Evolutionary conservation across 805 yeast genomes (phyloP).

Genomic region (Lipomyces starkeyi): DNA sequence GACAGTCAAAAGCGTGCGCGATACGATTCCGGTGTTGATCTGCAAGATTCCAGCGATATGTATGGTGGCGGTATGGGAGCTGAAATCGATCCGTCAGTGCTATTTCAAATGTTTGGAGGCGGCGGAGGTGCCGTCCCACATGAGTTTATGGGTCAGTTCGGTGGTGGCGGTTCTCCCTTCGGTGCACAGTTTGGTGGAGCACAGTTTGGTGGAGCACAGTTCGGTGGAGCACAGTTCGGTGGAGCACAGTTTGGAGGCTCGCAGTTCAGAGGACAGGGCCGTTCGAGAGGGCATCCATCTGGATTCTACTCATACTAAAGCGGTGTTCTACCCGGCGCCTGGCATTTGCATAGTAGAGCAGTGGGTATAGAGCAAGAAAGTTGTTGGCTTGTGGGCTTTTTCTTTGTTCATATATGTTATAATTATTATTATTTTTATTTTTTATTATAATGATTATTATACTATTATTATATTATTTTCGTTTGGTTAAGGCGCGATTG

Average conservation of each 20-base stretch:
- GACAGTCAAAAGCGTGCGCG: constrained; percentile 87
- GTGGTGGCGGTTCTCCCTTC: constrained; percentile 34
- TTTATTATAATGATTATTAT: background rate
- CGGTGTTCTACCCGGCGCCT: background rate
- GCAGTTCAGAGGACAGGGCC: constrained; percentile 32
- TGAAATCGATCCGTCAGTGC: constrained; percentile 49
- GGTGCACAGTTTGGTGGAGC: constrained; percentile 23
- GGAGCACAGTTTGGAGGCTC: constrained; percentile 30
- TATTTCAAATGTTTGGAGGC: constrained; percentile 51
- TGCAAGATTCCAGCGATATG: constrained; percentile 61
- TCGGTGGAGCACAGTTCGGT: constrained; percentile 24
- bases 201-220: constrained; percentile 33
- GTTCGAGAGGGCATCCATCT: constrained; percentile 21
- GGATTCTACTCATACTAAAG: constrained; percentile 32
- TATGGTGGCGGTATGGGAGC: constrained; percentile 60
- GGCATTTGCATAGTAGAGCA: background rate
- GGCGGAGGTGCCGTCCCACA: constrained; percentile 37
- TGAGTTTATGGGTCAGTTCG: constrained; percentile 32
- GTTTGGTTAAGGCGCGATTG: constrained; percentile 1
- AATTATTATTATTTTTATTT: background rate
- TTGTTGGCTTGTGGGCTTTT: background rate
- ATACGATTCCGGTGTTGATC: constrained; percentile 87
- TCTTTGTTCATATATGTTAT: background rate
- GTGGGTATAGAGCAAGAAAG: background rate
- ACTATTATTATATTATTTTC: background rate